Evolutionary conservation across 2,329 filamentous ascomycete genomes (phyloP), one percentile per base, ranked within the genome.

Genomic region (Aaosphaeria arxii): DNA sequence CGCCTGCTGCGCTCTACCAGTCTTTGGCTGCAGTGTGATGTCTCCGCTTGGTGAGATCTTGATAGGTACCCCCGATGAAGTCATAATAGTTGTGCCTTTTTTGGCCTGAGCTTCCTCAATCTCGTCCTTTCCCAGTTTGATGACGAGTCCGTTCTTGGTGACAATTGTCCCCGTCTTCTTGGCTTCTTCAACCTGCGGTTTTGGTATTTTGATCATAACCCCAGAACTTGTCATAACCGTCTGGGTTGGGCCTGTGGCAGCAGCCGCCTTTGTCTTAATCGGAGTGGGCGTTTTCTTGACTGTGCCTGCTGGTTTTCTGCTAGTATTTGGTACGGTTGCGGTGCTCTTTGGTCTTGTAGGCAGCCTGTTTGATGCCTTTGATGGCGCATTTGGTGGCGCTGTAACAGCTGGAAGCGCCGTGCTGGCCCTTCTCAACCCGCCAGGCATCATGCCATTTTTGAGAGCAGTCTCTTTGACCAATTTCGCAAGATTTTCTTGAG

Each of bases 391-490:
- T 1, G 57, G 57, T 11, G 59, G 54, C 29, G 52, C 54, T 6
- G 63, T 58, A 5, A 66, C 13, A 30, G 52, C 54, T 6, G 63
- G 59, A 4, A 66, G 24, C 33, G 65, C 60, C 11, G 63, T 66
- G 30, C 52, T 63, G 6, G 61, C 58, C 48, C 63, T 55, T 45
- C 61, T 57, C 55, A 61, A 56, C 1, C 63, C 62, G 6, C 60
- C 57, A 4, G 67, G 65, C 42, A 68, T 46, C 17, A 59, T 64
- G 4, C 67, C 67, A 45, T 62, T 66, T 46, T 64, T 58, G 35
- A 69, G 68, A 1, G 67, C 67, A 4, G 65, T 70, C 53, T 70
- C 67, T 45, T 69, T 70, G 5, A 70, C 67, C 5, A 70, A 43
- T 42, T 63, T 67, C 1, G 67, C 67, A 7, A 70, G 52, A 31